Percentiles rank a stretch among this genome's conserved stretches.
These are phyloP conservation scores for Tolypocladium tropicale DNA, from an alignment of 2,329 filamentous ascomycete species.

Conservation along the genomic window DNA sequence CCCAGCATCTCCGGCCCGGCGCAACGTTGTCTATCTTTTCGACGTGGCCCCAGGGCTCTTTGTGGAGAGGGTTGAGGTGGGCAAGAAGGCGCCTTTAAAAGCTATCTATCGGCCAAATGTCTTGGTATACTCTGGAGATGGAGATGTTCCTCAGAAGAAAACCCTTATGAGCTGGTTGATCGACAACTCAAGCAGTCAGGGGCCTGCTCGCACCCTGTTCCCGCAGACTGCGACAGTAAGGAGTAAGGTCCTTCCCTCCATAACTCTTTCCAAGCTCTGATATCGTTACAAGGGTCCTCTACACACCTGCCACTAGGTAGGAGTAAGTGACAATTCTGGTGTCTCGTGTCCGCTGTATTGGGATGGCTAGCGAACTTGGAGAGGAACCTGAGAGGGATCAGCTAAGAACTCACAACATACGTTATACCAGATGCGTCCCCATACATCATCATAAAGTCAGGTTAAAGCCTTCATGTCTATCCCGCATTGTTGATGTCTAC, in stretches of 20 bases:
- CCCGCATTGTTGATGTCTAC: background rate
- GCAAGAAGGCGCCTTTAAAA: constrained; percentile 20
- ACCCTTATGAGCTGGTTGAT: constrained; percentile 24
- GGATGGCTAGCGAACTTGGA: background rate
- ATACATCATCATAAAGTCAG: background rate
- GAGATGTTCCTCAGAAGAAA: constrained; percentile 14
- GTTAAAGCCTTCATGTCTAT: background rate
- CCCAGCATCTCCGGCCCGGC: constrained; percentile 16
- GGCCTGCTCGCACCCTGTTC: constrained; percentile 4
- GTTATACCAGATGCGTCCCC: background rate
- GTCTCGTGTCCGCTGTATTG: background rate
- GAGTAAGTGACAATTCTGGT: background rate
- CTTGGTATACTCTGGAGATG: constrained; percentile 18
- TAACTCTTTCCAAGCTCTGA: constrained; percentile 16
- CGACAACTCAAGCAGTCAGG: constrained; percentile 14
- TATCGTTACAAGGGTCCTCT: constrained; percentile 11
- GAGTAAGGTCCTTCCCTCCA: constrained; percentile 15
- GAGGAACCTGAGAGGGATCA: background rate
- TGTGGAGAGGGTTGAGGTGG: constrained; percentile 22
- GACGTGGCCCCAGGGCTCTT: constrained; percentile 26
- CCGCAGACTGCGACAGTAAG: constrained; percentile 11
- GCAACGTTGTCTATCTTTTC: constrained; percentile 23
- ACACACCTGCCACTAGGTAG: constrained; percentile 1
- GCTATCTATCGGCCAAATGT: constrained; percentile 23
- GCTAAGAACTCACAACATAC: background rate